A percentile compares a stretch with the other conserved stretches of the same genome.
These are phyloP conservation scores for Nicotiana obtusifolia DNA, from an alignment of 257 asterid species.

Conservation along the genomic window DNA sequence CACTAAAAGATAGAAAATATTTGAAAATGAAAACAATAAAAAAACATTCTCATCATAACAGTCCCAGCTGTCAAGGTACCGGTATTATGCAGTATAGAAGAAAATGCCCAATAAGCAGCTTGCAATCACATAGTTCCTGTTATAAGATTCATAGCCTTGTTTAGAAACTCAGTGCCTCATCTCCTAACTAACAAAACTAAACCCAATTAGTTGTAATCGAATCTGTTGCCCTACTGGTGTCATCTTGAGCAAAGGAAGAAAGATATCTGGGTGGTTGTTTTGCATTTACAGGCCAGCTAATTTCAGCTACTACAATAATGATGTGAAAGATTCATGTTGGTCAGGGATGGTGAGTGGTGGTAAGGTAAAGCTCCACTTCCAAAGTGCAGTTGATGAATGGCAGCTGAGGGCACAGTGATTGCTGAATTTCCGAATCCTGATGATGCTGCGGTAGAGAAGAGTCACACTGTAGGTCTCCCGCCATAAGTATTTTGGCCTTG, in stretches of 20 bases:
- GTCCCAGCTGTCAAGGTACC: background rate
- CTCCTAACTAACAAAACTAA: background rate
- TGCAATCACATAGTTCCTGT: background rate
- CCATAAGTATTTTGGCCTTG: constrained; percentile 18
- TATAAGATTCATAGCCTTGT: background rate
- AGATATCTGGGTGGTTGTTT: background rate
- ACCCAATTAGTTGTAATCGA: background rate
- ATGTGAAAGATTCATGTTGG: constrained; percentile 28
- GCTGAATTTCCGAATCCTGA: constrained; percentile 86
- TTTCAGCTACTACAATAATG: constrained; percentile 34
- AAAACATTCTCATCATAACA: background rate
- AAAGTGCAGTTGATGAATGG: constrained; percentile 32
- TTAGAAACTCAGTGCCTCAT: background rate
- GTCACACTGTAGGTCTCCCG: constrained; percentile 31
- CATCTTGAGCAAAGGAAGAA: background rate
- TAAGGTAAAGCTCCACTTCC: constrained; percentile 22
- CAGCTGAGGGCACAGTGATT: constrained; percentile 23
- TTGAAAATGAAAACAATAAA: background rate
- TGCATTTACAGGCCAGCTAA: constrained; percentile 13
- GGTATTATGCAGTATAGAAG: background rate
- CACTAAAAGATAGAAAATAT: background rate
- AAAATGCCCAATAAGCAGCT: background rate
- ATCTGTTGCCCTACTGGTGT: background rate
- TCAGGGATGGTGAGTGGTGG: constrained; percentile 31
- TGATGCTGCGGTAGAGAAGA: constrained; percentile 95